Percentiles rank a stretch among this genome's conserved stretches.
Evolutionary conservation across 768 basidiomycete genomes (phyloP).

Genomic region (Tricholoma matsutake): DNA sequence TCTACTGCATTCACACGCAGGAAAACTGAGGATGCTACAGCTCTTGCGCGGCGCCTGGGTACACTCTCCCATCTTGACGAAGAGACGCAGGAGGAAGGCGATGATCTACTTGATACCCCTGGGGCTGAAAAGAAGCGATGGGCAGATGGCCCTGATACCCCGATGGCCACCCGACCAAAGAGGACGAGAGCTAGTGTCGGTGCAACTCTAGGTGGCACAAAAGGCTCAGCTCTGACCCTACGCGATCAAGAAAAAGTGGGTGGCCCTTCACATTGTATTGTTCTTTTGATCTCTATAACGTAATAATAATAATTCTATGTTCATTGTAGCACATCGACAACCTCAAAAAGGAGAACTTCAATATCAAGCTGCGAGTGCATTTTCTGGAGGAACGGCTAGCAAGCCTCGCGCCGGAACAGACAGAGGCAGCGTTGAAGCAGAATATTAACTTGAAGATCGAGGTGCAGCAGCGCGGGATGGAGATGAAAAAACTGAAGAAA

Average conservation of each 20-base stretch:
- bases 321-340: conserved; percentile 81
- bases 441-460: conserved; percentile 93
- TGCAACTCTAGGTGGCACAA: conserved; percentile 37
- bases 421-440: conserved; percentile 88
- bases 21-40: conserved; percentile 38
- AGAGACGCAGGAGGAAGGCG: conserved; percentile 26
- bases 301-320: conserved; percentile 4
- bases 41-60: conserved; percentile 37
- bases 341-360: conserved; percentile 96
- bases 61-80: conserved; percentile 31
- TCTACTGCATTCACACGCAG: conserved; percentile 29
- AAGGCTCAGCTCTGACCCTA: conserved; percentile 65
- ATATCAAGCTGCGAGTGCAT: conserved; percentile 92
- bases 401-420: conserved; percentile 87
- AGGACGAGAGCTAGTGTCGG: conserved; percentile 35
- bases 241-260: conserved; percentile 95
- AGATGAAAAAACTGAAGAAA: conserved; percentile 91
- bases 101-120: conserved; percentile 53
- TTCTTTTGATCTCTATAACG: not conserved
- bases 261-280: not conserved
- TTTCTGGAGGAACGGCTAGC: conserved; percentile 92
- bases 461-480: conserved; percentile 84
- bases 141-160: conserved; percentile 47
- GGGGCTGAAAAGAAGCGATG: conserved; percentile 43
- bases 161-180: conserved; percentile 43